A percentile compares a stretch with the other conserved stretches of the same genome.
These are phyloP conservation scores for Penicillium ochrochloron DNA, from an alignment of 495 filamentous ascomycete genomes.

Conservation along the genomic window DNA sequence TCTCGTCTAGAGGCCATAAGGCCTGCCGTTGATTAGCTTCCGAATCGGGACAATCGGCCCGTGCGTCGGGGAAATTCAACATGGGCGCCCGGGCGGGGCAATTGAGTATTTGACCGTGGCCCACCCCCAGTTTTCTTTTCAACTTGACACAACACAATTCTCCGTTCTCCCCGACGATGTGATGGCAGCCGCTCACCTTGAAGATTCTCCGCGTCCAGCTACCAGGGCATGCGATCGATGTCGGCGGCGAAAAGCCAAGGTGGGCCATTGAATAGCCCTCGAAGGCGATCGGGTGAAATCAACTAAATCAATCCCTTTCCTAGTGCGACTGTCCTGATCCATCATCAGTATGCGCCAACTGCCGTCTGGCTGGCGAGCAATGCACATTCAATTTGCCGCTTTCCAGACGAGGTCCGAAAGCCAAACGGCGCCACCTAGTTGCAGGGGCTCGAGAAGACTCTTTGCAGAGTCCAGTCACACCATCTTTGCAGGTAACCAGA, in stretches of 20 bases:
- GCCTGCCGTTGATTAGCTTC: neutral
- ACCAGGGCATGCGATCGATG: constrained; percentile 30
- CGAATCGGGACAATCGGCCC: neutral
- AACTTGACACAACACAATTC: neutral
- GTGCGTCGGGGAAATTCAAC: constrained; percentile 12
- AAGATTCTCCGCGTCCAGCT: constrained; percentile 13
- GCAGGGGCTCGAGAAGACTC: constrained; percentile 7
- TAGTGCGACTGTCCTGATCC: constrained; percentile 24
- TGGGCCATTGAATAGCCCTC: constrained; percentile 4
- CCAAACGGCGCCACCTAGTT: constrained; percentile 17
- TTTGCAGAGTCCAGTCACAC: constrained; percentile 3
- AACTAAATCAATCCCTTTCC: neutral
- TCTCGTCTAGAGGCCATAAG: neutral
- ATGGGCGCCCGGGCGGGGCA: neutral
- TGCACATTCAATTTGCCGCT: constrained; percentile 31
- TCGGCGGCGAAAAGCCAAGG: constrained; percentile 32
- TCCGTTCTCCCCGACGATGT: constrained; percentile 5
- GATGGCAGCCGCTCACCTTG: constrained; percentile 12
- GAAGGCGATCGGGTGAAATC: neutral
- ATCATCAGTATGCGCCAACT: constrained; percentile 22
- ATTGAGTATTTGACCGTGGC: constrained; percentile 19
- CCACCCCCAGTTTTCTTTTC: constrained; percentile 7
- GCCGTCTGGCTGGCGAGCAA: constrained; percentile 15
- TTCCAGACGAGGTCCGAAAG: constrained; percentile 26
- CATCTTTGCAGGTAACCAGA: constrained; percentile 10